Evolutionary conservation across 768 basidiomycete species (phyloP).

Genomic region (Lactarius trivialis): DNA sequence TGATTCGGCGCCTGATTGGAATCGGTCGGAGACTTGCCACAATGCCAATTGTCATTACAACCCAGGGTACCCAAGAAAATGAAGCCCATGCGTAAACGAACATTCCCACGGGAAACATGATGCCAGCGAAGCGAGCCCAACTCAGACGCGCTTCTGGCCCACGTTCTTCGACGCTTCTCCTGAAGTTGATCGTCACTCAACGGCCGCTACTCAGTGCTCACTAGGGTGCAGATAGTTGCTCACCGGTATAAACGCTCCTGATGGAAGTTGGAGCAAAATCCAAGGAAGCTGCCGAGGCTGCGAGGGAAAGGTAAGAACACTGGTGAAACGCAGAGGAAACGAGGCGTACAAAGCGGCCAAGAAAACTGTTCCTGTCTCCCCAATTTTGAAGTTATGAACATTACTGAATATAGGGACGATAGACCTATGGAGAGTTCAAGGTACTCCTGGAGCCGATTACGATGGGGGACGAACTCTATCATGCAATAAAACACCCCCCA

Average conservation of each 20-base stretch:
- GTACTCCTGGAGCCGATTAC: not conserved
- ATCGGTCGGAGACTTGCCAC: constrained; percentile 21
- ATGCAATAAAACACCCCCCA: constrained; percentile 74
- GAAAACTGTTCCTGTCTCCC: constrained; percentile 55
- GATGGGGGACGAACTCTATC: constrained; percentile 39
- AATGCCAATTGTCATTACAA: constrained; percentile 50
- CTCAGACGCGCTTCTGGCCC: constrained; percentile 59
- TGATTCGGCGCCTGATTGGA: not conserved
- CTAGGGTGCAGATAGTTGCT: not conserved
- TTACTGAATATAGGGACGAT: constrained; percentile 48
- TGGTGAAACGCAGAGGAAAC: constrained; percentile 1
- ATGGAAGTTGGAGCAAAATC: constrained; percentile 28
- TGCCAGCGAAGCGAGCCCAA: constrained; percentile 45
- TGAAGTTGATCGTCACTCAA: constrained; percentile 6
- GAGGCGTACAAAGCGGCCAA: constrained; percentile 44
- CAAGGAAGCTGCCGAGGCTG: constrained; percentile 45
- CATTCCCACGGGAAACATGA: constrained; percentile 54
- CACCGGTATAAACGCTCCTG: constrained; percentile 30
- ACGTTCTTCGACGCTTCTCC: constrained; percentile 25
- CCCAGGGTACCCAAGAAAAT: constrained; percentile 51
- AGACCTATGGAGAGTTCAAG: constrained; percentile 34
- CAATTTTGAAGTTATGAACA: constrained; percentile 54
- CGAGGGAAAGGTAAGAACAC: not conserved
- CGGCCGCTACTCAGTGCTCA: not conserved
- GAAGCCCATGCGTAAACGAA: constrained; percentile 71